Conservation (phyloP, 768 basidiomycete species). For the Exidia glandulosa region DNA sequence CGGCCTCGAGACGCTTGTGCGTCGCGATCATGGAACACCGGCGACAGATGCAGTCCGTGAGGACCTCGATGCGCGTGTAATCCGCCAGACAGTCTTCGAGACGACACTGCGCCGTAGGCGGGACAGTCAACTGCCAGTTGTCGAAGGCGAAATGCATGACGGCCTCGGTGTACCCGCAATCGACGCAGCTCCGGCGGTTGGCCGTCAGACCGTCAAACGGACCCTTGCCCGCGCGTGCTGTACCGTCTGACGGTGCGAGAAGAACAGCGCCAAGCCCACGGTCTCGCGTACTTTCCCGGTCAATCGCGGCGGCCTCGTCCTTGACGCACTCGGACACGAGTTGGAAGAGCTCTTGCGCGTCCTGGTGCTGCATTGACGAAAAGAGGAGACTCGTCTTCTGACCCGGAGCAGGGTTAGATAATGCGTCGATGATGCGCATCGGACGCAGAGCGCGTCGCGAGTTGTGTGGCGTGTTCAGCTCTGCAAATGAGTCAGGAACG, state of each 20-base stretch:
- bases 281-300: constrained; percentile 43
- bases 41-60: constrained; percentile 88
- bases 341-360: constrained; percentile 96
- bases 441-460: constrained; percentile 59
- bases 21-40: constrained; percentile 83
- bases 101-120: constrained; percentile 54
- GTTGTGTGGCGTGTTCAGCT: constrained; percentile 50
- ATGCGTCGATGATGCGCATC: constrained; percentile 54
- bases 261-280: constrained; percentile 22
- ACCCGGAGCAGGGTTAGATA: constrained; percentile 43
- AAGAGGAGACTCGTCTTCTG: constrained; percentile 52
- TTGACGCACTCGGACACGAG: constrained; percentile 84
- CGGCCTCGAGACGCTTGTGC: constrained; percentile 46
- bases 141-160: constrained; percentile 88
- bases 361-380: constrained; percentile 89
- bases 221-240: not conserved
- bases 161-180: constrained; percentile 88
- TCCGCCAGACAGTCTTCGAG: constrained; percentile 79
- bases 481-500: constrained; percentile 25
- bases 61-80: constrained; percentile 78
- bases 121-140: constrained; percentile 71
- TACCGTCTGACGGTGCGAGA: constrained; percentile 36
- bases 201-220: constrained; percentile 81
- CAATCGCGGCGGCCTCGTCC: constrained; percentile 66
- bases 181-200: constrained; percentile 75